These are phyloP conservation scores for Stygiomarasmius scandens DNA, from an alignment of 1,284 basidiomycete genomes.

Conservation along the genomic window DNA sequence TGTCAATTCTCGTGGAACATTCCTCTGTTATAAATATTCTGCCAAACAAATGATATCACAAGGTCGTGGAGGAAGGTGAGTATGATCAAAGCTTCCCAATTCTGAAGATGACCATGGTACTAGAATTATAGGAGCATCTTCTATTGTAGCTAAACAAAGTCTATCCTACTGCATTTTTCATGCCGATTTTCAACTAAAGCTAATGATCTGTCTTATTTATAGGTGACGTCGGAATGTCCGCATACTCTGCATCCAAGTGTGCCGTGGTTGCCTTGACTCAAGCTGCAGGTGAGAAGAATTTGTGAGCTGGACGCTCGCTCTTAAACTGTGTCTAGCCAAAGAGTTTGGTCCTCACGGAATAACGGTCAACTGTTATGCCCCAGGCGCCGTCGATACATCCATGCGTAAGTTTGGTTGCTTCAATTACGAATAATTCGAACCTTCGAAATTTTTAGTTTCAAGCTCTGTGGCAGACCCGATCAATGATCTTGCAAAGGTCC, in stretches of 20 bases:
- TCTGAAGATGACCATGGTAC: too few relatives aligned
- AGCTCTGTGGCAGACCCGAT: too few relatives aligned
- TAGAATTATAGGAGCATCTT: conserved; percentile 38
- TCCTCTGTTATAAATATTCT: conserved; percentile 31
- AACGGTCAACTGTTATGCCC: conserved; percentile 14
- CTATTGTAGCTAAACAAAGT: conserved; percentile 36
- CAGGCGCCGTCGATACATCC: conserved; percentile 1
- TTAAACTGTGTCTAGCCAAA: conserved; percentile 2
- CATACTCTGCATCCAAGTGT: conserved; percentile 12
- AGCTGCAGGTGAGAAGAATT: conserved; percentile 3
- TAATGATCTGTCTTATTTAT: background rate
- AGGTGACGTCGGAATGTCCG: conserved; percentile 1
- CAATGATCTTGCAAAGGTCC: too few relatives aligned
- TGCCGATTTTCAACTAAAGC: too few relatives aligned
- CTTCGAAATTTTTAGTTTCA: too few relatives aligned
- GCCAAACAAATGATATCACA: conserved; percentile 33
- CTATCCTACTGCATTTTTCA: background rate
- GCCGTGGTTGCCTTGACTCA: conserved; percentile 14
- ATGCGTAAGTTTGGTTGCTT: background rate
- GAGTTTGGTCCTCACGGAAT: conserved; percentile 10
- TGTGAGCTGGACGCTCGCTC: background rate
- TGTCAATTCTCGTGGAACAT: conserved; percentile 21
- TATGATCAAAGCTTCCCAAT: too few relatives aligned
- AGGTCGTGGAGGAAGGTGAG: conserved; percentile 32
- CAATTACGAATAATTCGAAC: too few relatives aligned